Conservation (phyloP, 139 green algal genomes). For the Picocystis salinarum region DNA sequence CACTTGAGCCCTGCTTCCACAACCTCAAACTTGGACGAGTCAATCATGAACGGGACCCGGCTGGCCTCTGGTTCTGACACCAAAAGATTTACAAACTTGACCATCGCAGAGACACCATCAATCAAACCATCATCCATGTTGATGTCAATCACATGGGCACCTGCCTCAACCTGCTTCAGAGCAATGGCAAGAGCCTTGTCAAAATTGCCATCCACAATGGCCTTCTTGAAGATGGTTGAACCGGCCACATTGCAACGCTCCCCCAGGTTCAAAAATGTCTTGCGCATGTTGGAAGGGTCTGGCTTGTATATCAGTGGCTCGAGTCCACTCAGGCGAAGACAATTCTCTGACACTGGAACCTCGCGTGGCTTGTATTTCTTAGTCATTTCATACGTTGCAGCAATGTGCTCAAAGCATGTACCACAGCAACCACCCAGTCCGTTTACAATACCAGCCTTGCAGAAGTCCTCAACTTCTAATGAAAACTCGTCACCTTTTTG, state of each 20-base stretch:
- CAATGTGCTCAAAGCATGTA: constrained; percentile 75
- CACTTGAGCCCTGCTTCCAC: constrained; percentile 95
- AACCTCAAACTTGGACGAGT: constrained; percentile 91
- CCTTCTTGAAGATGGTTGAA: constrained; percentile 90
- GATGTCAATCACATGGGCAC: constrained; percentile 88
- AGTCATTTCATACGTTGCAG: constrained; percentile 46
- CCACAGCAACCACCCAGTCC: constrained; percentile 90
- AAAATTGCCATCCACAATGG: constrained; percentile 79
- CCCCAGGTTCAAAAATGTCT: constrained; percentile 84
- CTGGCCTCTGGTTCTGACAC: constrained; percentile 85
- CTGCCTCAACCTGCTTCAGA: constrained; percentile 65
- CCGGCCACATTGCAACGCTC: constrained; percentile 97
- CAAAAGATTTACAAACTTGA: constrained; percentile 84
- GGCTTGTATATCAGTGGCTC: constrained; percentile 87
- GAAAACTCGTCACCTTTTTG: constrained; percentile 84
- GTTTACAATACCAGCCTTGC: constrained; percentile 72
- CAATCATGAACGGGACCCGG: constrained; percentile 95
- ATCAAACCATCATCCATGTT: constrained; percentile 98
- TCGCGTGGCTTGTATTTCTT: constrained; percentile 38
- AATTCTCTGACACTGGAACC: constrained; percentile 27
- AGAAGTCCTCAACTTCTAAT: constrained; percentile 83
- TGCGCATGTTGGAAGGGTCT: constrained; percentile 42
- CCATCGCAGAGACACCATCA: constrained; percentile 85
- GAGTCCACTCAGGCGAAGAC: constrained; percentile 78
- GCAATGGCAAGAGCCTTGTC: constrained; percentile 86